Base-by-base conservation (phyloP, 441 rosid species). In the Rhodomyrtus psidioides region DNA sequence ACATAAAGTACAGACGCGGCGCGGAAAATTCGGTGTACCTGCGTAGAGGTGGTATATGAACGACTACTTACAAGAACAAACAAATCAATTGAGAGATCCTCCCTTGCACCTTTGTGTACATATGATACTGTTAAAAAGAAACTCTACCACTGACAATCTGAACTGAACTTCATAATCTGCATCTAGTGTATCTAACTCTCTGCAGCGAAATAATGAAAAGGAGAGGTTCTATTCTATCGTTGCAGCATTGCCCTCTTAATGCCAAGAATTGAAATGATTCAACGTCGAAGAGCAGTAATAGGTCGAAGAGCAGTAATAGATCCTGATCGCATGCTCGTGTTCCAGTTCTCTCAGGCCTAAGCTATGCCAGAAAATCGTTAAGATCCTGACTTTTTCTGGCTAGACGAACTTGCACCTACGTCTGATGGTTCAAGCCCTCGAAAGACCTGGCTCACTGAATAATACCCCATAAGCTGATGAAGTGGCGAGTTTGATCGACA, bases 401-500 rank as follows among this genome's bases (percentile, higher is more conserved):
- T 70, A 70, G 79, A 70, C 39, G 79, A 70, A 70, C 79, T 39
- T 39, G 79, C 79, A 39, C 51, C 79, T 39, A 49, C 79, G 8
- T 39, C 79, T 39, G 79, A 24, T 12, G 79, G 46, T 70, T 39
- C 51, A 39, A 49, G 79, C 16, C 79, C 79, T 39, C 79, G 79
- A 70, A 70, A 70, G 79, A 70, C 79, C 79, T 70, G 79, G 79
- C 79, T 70, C 79, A 70, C 79, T 13, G 79, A 94, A 88, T 92
- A 89, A 89, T 95, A 98, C 82, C 99, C 98, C 98, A 96, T 94
- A 62, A 98, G 93, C 82, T 86, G 89, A 90, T 98, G 99, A 87
- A 98, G 84, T 55, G 84, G 84, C 5, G 84, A 53, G 44, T 23
- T 30, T 53, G 12, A 39, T 54, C n/a, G 12, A 53, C 6, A 9